These are phyloP conservation scores for Starmera pachycereana DNA, from an alignment of 805 yeast species.

Conservation along the genomic window DNA sequence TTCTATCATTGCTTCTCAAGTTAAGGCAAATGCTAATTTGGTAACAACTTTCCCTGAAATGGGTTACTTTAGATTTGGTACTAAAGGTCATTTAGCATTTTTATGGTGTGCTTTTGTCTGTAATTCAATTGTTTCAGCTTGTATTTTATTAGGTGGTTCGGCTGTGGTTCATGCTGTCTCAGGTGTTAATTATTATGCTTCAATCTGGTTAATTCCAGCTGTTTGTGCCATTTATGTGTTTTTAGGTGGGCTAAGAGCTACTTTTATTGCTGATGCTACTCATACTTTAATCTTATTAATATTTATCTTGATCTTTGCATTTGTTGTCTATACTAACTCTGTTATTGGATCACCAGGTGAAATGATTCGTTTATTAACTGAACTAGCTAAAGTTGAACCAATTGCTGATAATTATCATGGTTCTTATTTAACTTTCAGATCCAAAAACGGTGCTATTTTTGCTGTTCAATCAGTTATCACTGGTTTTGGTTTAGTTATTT, in stretches of 20 bases:
- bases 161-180: constrained; percentile 30
- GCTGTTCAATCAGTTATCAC: constrained; percentile 23
- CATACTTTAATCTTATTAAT: constrained; percentile 36
- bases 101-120: constrained; percentile 29
- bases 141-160: constrained; percentile 35
- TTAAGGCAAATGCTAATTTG: constrained; percentile 25
- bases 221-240: constrained; percentile 41
- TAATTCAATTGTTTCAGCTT: constrained; percentile 30
- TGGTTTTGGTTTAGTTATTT: constrained; percentile 25
- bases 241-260: constrained; percentile 42
- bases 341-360: constrained; percentile 26
- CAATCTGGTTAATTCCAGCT: constrained; percentile 33
- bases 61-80: constrained; percentile 30
- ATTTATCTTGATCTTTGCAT: constrained; percentile 26
- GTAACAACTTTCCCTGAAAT: constrained; percentile 33
- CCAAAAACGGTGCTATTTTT: constrained; percentile 22
- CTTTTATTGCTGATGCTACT: constrained; percentile 41
- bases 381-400: constrained; percentile 23
- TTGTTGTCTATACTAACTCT: constrained; percentile 26
- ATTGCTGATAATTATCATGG: constrained; percentile 25
- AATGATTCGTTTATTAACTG: constrained; percentile 32
- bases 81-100: constrained; percentile 27
- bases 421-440: constrained; percentile 26
- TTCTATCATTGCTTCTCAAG: constrained; percentile 25
- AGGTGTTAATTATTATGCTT: constrained; percentile 37